These are phyloP conservation scores for Purshia tridentata DNA, from an alignment of 306 rosid genomes.

Conservation along the genomic window DNA sequence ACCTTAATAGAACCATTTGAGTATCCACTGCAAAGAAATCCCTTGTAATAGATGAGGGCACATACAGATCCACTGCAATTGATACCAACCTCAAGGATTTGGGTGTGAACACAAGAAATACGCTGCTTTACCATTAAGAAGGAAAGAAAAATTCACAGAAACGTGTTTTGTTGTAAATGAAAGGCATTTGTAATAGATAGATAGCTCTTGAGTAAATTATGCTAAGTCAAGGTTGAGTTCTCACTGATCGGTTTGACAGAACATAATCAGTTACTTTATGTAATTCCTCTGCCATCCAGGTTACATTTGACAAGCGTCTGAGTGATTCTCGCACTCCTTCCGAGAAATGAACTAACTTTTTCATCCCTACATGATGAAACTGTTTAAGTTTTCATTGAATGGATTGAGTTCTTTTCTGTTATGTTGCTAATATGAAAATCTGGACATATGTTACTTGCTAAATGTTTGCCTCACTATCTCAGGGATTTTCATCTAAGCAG, in stretches of 20 bases:
- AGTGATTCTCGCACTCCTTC: constrained; percentile 79
- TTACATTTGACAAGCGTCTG: constrained; percentile 65
- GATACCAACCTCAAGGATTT: constrained; percentile 68
- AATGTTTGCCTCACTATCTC: neutral
- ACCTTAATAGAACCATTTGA: constrained; percentile 82
- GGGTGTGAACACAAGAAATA: constrained; percentile 82
- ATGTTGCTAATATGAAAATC: constrained; percentile 1
- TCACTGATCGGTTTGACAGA: constrained; percentile 66
- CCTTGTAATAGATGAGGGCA: constrained; percentile 79
- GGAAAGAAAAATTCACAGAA: constrained; percentile 15
- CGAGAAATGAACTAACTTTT: constrained; percentile 63
- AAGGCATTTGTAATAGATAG: neutral
- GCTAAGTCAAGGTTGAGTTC: constrained; percentile 25
- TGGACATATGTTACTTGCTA: neutral
- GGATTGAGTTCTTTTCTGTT: neutral
- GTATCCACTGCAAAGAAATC: constrained; percentile 69
- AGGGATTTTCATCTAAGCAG: neutral
- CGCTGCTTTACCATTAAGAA: constrained; percentile 60
- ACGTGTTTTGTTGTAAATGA: neutral
- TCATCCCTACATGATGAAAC: constrained; percentile 53
- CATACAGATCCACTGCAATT: constrained; percentile 51
- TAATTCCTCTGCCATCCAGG: constrained; percentile 84
- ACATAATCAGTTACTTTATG: constrained; percentile 66
- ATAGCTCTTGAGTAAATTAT: neutral
- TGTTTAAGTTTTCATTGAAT: neutral